Evolutionary conservation across 768 basidiomycete genomes (phyloP).

Genomic region (Tylopilus rubrobrunneus): DNA sequence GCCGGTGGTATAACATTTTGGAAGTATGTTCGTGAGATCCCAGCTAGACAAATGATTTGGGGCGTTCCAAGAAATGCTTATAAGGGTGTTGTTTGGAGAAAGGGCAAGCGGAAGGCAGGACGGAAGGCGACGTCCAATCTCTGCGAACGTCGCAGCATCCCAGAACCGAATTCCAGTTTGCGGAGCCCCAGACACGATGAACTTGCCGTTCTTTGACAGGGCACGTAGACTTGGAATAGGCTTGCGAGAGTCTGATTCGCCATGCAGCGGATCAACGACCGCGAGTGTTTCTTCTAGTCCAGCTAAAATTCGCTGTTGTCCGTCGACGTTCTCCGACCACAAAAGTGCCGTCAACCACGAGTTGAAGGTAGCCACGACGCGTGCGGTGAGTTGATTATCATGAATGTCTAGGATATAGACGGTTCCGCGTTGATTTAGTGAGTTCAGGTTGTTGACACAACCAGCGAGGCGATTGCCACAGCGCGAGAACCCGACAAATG

Average conservation of each 20-base stretch:
- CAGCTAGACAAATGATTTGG: not conserved
- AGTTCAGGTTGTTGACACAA: not conserved
- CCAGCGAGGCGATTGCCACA: not conserved
- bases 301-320: too few species aligned
- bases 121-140: conserved; percentile 2
- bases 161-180: not conserved
- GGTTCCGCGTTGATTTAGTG: not conserved
- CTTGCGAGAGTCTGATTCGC: not conserved
- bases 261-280: not conserved
- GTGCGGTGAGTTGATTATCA: not conserved
- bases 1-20: not conserved
- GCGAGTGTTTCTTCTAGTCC: conserved; percentile 2
- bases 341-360: not conserved
- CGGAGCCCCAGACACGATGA: not conserved
- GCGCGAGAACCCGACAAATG: not conserved
- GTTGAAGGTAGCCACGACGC: not conserved
- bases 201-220: conserved; percentile 4
- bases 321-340: conserved; percentile 1
- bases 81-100: conserved; percentile 3
- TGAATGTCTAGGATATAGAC: conserved; percentile 1
- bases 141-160: conserved; percentile 3
- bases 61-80: not conserved
- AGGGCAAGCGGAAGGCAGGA: not conserved
- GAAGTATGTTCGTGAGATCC: conserved; percentile 2
- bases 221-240: not conserved